phyloP scores from a whole-genome alignment of 73 alveolate genomes.

The Paramecium bursaria region DNA sequence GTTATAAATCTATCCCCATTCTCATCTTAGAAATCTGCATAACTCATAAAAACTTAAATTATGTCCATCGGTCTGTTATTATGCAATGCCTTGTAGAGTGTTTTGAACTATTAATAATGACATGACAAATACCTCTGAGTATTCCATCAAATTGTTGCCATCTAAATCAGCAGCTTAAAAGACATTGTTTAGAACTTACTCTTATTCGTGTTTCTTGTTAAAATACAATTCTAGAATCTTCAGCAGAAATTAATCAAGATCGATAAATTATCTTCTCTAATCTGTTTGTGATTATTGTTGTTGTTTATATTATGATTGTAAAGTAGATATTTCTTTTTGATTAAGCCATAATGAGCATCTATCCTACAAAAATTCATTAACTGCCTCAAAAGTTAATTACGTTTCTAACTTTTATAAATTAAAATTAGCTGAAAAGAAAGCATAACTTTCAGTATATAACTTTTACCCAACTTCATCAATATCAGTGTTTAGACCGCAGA shows the following conservation, averaged over 20 bases:
- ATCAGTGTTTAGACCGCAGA: conserved; percentile 11
- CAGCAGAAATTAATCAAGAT: conserved; percentile 9
- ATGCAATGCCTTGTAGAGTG: conserved; percentile 45
- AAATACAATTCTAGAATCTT: conserved; percentile 24
- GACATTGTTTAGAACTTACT: background rate
- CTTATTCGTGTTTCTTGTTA: conserved; percentile 22
- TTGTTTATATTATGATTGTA: background rate
- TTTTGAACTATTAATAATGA: conserved; percentile 9
- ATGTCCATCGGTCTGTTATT: background rate
- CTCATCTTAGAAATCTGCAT: conserved; percentile 56
- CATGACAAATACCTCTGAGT: conserved; percentile 7
- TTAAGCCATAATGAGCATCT: conserved; percentile 15
- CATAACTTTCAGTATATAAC: background rate
- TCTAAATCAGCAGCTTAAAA: conserved; percentile 58
- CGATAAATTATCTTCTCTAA: conserved; percentile 29
- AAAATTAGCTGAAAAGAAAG: conserved; percentile 2
- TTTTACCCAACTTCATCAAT: conserved; percentile 56
- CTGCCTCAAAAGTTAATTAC: background rate
- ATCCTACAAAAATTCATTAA: conserved; percentile 11
- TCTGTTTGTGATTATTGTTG: background rate
- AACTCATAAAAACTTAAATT: background rate
- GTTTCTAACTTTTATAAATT: conserved; percentile 5
- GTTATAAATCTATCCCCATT: conserved; percentile 51
- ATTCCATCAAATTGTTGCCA: conserved; percentile 55
- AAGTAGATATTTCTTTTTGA: background rate